Evolutionary conservation across 208 protist species (phyloP).

Genomic region (Porcisia hertigi): DNA sequence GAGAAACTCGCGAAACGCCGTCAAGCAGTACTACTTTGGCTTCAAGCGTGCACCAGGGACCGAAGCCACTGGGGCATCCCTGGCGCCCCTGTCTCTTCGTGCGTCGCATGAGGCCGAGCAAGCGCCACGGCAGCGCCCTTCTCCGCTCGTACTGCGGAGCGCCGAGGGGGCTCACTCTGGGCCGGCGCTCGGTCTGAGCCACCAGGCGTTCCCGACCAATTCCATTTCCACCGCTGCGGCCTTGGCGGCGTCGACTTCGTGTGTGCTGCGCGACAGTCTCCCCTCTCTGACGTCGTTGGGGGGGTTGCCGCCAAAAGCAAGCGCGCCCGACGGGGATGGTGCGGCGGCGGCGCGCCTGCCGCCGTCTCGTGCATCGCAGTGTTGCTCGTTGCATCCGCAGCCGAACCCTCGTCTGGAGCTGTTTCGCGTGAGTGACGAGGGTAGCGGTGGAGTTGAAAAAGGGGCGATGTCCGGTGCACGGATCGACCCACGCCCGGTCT

Average conservation of each 20-base stretch:
- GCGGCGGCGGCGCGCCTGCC: neutral
- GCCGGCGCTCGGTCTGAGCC: neutral
- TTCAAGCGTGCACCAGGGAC: neutral
- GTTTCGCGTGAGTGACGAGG: neutral
- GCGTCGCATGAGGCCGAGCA: neutral
- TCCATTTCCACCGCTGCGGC: neutral
- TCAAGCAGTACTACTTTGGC: slow-evolving; percentile 9
- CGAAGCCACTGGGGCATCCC: neutral
- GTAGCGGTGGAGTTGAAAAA: too few species aligned
- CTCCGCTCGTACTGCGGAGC: neutral
- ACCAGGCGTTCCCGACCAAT: neutral
- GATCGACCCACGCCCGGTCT: neutral
- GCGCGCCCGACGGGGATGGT: neutral
- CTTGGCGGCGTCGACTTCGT: neutral
- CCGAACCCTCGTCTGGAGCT: neutral
- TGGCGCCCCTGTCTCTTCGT: neutral
- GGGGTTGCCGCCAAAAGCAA: neutral
- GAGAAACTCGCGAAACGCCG: neutral
- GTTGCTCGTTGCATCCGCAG: neutral
- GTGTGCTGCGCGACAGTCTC: neutral
- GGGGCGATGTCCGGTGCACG: neutral
- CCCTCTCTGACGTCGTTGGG: neutral
- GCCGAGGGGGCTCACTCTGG: neutral
- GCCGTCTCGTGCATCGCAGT: neutral
- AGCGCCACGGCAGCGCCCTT: neutral